Evolutionary conservation across 2,329 filamentous ascomycete genomes (phyloP), one percentile per base, ranked within the genome.

Genomic region (Cladosporium sp.): DNA sequence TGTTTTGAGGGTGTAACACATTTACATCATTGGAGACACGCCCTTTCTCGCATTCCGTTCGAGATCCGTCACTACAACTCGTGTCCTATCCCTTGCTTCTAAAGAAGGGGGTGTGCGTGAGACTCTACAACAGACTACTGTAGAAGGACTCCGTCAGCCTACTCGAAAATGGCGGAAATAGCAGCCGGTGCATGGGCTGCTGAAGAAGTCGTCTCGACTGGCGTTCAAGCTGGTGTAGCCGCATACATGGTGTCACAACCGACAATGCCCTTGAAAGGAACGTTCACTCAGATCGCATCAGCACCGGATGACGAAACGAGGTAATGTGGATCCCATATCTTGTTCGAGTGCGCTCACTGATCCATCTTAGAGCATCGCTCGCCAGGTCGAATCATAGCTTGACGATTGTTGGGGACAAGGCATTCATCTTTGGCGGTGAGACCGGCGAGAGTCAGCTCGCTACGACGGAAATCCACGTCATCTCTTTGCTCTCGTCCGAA

Each of bases 401-500:
- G 18, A 72, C 67, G 1, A 62, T 72, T 1, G 60, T 74, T 32
- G 59, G 63, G 37, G 68, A 72, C 58, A 73, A 72, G 56, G 71
- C 72, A 4, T 74, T 72, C 57, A 68, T 76, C 19, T 75, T 74
- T 52, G 73, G 73, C 35, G 73, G 73, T 43, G 63, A 67, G 34
- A 70, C 66, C 19, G 56, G 63, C 1, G 60, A 63, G 6, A 65
- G 64, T n/a, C 60, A 64, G 22, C 54, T 73, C 11, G 70, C 71
- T 3, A 69, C 67, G 51, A 74, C 69, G 46, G 72, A 76, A 11
- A 64, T 74, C 1, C 73, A 75, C 49, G 63, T 65, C 3, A 56
- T 75, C 34, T 70, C 68, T 4, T 35, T 65, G 66, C 28, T 64
- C 60, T 62, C 65, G 14, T 52, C 41, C 1, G 40, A 40, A 7